phyloP scores from a whole-genome alignment of 2,329 filamentous ascomycete genomes.

The Neofusicoccum sp. region DNA sequence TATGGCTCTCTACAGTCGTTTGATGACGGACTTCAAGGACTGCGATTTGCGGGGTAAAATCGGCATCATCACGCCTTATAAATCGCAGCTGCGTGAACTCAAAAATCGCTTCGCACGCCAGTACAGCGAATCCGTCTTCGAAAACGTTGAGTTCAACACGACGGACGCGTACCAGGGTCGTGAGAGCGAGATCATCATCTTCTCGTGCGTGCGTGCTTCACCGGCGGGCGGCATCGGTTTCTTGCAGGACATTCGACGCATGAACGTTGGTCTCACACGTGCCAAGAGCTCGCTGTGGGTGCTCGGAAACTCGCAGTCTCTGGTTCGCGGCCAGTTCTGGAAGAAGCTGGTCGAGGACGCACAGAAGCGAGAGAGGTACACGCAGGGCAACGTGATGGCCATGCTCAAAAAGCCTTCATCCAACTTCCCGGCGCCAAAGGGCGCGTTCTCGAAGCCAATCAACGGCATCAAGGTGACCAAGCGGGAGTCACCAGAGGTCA shows the following conservation, averaged over 20 bases:
- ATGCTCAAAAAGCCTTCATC: constrained; percentile 56
- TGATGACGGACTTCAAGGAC: constrained; percentile 67
- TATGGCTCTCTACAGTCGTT: constrained; percentile 76
- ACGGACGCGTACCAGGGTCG: constrained; percentile 97
- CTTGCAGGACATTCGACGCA: constrained; percentile 95
- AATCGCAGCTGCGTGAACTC: constrained; percentile 81
- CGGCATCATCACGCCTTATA: constrained; percentile 97
- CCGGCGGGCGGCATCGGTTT: constrained; percentile 96
- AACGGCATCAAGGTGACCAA: constrained; percentile 5
- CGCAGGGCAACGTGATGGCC: constrained; percentile 60
- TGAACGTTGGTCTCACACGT: constrained; percentile 97
- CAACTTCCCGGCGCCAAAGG: constrained; percentile 34
- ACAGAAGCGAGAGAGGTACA: constrained; percentile 71
- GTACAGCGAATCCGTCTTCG: constrained; percentile 73
- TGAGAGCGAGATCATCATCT: constrained; percentile 97
- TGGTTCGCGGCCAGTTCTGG: constrained; percentile 90
- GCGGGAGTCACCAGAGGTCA: background rate
- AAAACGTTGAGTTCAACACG: constrained; percentile 93
- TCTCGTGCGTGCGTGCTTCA: constrained; percentile 93
- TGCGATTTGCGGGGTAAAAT: constrained; percentile 78
- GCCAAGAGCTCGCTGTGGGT: constrained; percentile 97
- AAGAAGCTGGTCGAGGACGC: constrained; percentile 81
- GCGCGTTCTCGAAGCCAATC: background rate
- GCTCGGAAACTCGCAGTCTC: constrained; percentile 82
- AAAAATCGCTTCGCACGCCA: constrained; percentile 68